Base-by-base conservation (phyloP, 2,329 filamentous ascomycete species). In the Fusarium citri region DNA sequence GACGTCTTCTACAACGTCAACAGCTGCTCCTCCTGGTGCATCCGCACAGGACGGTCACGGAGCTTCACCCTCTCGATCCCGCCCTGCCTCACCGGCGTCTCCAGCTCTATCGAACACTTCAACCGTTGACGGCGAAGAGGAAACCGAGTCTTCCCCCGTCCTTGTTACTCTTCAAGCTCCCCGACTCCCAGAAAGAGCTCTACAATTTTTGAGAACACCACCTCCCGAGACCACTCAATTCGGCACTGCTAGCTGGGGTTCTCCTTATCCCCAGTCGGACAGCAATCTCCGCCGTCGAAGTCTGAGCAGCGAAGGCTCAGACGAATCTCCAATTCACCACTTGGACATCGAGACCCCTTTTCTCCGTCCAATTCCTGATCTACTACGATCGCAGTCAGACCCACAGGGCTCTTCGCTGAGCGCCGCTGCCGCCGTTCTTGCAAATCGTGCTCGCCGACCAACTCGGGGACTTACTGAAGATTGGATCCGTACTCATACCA, bases 221-320 rank as follows among this genome's bases (percentile, higher is more conserved):
- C 83, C 84, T 71, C 69, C 72, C 51, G 79, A 80, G 70, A 82
- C 83, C 53, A 76, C 75, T 43, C 80, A 79, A 61, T 89, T 87
- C 78, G 85, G 86, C 65, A 96, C 93, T 48, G 91, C 94, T 50
- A 94, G 91, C 78, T 97, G 94, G 94, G 94, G 94, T 59, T 97
- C 94, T 56, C 94, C 94, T 23, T 97, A 97, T 81, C 90, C 92
- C 58, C 86, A 86, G 66, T 87, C 91, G 41, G 91, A 87, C 60
- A 79, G 78, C 72, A 80, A 85, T 64, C 81, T 85, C 57, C 84
- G 84, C 55, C 81, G 80, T 56, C 80, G 83, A 66, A 88, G 87
- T 72, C 83, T 84, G 69, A 86, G 86, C 76, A 90, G 88, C 78
- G 88, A 86, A 73, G 80, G 80, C 61, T 90, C 87, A 5, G 87